Evolutionary conservation across 2,329 filamentous ascomycete genomes (phyloP), one percentile per base, ranked within the genome.

Genomic region (Zalaria sp.): DNA sequence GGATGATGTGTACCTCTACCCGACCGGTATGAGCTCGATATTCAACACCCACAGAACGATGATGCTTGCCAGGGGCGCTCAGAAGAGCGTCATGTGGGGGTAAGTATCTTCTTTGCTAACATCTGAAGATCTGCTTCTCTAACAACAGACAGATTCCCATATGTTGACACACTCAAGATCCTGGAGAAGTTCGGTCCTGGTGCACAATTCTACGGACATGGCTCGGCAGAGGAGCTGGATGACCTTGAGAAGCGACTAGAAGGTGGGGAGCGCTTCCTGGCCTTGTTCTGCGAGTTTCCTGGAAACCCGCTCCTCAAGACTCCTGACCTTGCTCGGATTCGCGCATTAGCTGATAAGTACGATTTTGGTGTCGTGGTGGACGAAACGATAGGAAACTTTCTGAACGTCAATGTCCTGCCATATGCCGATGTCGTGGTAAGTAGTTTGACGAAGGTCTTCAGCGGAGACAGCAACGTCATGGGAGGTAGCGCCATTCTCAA

Each of bases 401-500:
- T 93, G 56, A 98, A 98, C 58, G 80, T 95, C 53, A 86, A 96
- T 57, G 85, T 98, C 3, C 72, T 98, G 4, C 85, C 82, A 3
- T 83, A 81, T 56, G 84, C 86, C 45, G 91, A 98, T 61, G 72
- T 96, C 10, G 84, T 96, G 4, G 89, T 94, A 43, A 94, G 85
- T 67, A 93, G 85, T 57, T 69, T 98, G 45, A 96, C 91, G 38
- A 98, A 98, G 61, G 82, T 96, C 41, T 98, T 98, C 65, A 93
- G 86, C 43, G 91, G 91, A 39, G 91, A 95, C 62, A 91, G 85
- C 60, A 96, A 98, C 60, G 91, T 98, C 50, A 96, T 96, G 89
- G 91, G 88, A 44, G 91, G 91, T 44, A 69, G 74, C 49, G 66
- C 70, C 9, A 69, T 81, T 10, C 61, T 81, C 40, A 81, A 81